These are phyloP conservation scores for Prosopis cineraria DNA, from an alignment of 306 rosid species.

Conservation along the genomic window DNA sequence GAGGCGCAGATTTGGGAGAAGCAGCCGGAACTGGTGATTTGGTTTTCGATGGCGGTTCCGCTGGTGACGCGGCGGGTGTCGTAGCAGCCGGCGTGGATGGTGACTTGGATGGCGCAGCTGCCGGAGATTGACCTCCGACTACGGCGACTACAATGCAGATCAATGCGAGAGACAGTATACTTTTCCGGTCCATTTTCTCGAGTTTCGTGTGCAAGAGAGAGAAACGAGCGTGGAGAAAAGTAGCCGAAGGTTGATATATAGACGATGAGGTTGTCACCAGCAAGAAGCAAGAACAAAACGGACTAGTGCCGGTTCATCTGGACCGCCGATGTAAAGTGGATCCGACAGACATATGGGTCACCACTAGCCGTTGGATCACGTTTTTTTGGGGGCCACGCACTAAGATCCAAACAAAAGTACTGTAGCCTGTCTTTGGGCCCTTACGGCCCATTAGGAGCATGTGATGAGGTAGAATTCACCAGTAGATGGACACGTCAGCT, in stretches of 20 bases:
- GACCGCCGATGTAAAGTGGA: constrained; percentile 40
- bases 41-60: constrained; percentile 54
- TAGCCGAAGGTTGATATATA: constrained; percentile 34
- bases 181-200: constrained; percentile 54
- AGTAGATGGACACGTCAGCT: neutral
- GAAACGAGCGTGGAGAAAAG: neutral
- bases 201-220: neutral
- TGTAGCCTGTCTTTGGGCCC: constrained; percentile 51
- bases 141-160: constrained; percentile 72
- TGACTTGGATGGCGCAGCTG: constrained; percentile 56
- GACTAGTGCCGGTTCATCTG: constrained; percentile 35
- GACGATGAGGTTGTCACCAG: neutral
- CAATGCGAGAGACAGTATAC: constrained; percentile 58
- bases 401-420: constrained; percentile 31
- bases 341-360: constrained; percentile 42
- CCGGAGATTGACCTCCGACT: constrained; percentile 85
- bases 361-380: constrained; percentile 68
- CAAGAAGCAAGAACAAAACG: constrained; percentile 2
- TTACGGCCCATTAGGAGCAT: constrained; percentile 31
- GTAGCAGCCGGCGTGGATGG: constrained; percentile 43
- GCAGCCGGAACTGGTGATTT: constrained; percentile 73
- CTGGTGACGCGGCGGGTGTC: constrained; percentile 52
- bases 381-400: neutral
- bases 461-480: constrained; percentile 21
- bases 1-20: constrained; percentile 53